Percentiles rank a stretch among this genome's conserved stretches.
Conservation (phyloP, 257 asterid species). For the Handroanthus guayacan region DNA sequence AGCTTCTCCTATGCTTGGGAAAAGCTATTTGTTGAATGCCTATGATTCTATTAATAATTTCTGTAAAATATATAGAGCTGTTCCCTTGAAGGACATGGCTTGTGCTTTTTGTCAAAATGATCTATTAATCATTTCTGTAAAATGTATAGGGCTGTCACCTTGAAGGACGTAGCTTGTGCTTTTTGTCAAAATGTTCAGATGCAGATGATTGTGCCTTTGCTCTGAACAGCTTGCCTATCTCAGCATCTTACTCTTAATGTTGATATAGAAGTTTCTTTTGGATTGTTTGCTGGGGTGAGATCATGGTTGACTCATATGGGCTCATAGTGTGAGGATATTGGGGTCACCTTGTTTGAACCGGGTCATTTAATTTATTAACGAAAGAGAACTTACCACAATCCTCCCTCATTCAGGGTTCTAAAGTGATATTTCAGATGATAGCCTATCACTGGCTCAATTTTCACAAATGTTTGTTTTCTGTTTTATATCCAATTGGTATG, state of each 20-base stretch:
- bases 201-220: too few species aligned
- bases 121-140: too few species aligned
- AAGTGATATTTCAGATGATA: background rate
- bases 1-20: background rate
- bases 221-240: too few species aligned
- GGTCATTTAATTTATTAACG: background rate
- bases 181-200: too few species aligned
- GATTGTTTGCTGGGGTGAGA: background rate
- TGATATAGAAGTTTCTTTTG: background rate
- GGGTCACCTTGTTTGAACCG: conserved; percentile 9
- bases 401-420: background rate
- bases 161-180: too few species aligned
- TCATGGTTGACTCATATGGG: conserved; percentile 6
- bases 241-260: too few species aligned
- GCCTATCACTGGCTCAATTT: conserved; percentile 2
- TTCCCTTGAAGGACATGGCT: too few species aligned
- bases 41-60: background rate
- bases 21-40: background rate
- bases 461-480: background rate
- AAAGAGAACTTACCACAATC: background rate
- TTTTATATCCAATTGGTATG: background rate
- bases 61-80: too few species aligned
- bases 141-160: too few species aligned
- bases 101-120: too few species aligned
- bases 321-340: background rate